Evolutionary conservation across 768 basidiomycete species (phyloP).

Genomic region (Phanerochaete sordida): DNA sequence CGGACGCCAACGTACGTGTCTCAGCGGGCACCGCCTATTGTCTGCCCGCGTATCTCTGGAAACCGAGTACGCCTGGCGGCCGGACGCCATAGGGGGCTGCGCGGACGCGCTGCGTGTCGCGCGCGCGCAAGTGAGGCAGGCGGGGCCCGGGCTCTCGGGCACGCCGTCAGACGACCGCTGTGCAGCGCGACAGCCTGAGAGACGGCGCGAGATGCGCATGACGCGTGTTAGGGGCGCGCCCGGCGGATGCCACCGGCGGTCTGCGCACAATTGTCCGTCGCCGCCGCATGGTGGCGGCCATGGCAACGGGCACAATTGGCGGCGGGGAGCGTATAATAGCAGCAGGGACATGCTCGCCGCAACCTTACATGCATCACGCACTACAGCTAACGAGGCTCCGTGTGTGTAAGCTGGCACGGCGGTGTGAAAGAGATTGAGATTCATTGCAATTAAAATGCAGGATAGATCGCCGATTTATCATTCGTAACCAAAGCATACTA

Average conservation of each 20-base stretch:
- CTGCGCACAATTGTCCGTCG: background rate
- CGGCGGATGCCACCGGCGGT: background rate
- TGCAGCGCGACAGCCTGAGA: background rate
- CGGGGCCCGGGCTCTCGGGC: background rate
- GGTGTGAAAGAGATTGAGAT: no score
- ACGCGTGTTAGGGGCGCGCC: background rate
- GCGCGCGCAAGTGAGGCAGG: background rate
- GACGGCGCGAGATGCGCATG: background rate
- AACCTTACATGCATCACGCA: no score
- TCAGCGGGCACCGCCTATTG: background rate
- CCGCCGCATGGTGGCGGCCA: background rate
- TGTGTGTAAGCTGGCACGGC: no score
- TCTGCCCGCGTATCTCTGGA: background rate
- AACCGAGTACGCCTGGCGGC: background rate
- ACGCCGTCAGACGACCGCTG: background rate
- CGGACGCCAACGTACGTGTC: background rate
- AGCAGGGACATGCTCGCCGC: no score
- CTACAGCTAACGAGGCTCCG: no score
- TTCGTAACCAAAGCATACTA: no score
- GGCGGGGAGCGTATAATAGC: no score
- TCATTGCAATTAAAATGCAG: no score
- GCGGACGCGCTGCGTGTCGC: background rate
- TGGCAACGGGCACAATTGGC: background rate
- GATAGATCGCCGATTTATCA: no score
- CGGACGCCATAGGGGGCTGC: background rate